These are phyloP conservation scores for Leonotis leonurus DNA, from an alignment of 257 asterid species.

Conservation along the genomic window DNA sequence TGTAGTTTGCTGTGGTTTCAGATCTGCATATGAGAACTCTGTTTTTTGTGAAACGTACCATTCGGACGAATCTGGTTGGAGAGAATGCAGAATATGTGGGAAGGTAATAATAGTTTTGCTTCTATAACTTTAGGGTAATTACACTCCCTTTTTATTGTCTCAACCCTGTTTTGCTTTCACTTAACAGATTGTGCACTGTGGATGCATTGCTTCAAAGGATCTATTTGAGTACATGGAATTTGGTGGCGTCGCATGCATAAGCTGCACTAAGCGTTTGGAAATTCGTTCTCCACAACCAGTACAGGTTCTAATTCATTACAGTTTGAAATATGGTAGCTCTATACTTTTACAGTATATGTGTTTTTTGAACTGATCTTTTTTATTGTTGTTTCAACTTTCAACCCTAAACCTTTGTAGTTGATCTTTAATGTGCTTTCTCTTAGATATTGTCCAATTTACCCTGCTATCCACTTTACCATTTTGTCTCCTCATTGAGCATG, in stretches of 20 bases:
- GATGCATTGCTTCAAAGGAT: slow-evolving; percentile 77
- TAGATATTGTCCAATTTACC: not conserved
- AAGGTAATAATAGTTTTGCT: slow-evolving; percentile 41
- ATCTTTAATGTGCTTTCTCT: not conserved
- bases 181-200: slow-evolving; percentile 75
- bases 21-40: slow-evolving; percentile 67
- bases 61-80: slow-evolving; percentile 80
- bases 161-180: slow-evolving; percentile 14
- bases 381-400: not conserved
- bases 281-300: slow-evolving; percentile 31
- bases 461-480: not conserved
- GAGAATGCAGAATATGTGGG: slow-evolving; percentile 72
- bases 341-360: too few species aligned
- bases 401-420: not conserved
- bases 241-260: slow-evolving; percentile 74
- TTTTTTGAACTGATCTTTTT: too few species aligned
- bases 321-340: not conserved
- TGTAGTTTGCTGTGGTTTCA: slow-evolving; percentile 23
- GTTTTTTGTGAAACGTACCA: slow-evolving; percentile 80
- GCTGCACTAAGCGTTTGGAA: slow-evolving; percentile 58
- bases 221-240: slow-evolving; percentile 73
- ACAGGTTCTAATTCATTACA: slow-evolving; percentile 38
- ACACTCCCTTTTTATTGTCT: not conserved
- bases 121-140: slow-evolving; percentile 2
- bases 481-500: not conserved